Percentiles rank a stretch among this genome's conserved stretches.
Evolutionary conservation across 2,329 filamentous ascomycete species (phyloP).

Genomic region (Penicillium sp.): DNA sequence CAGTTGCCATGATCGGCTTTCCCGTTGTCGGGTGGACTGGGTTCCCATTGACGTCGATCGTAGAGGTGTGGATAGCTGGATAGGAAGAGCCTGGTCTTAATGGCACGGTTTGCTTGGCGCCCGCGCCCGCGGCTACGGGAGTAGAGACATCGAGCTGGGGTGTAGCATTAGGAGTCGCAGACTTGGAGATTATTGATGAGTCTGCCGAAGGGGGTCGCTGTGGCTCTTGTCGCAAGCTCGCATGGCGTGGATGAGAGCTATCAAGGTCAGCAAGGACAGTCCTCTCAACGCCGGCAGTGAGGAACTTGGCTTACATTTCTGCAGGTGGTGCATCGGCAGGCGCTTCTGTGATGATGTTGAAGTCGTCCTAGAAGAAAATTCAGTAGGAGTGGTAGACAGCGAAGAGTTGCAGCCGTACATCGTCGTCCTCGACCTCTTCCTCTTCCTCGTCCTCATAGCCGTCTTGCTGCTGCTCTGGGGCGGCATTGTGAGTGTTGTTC

Average conservation of each 20-base stretch:
- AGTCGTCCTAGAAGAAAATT: conserved; percentile 44
- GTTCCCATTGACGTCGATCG: conserved; percentile 79
- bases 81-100: conserved; percentile 63
- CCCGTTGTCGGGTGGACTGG: conserved; percentile 72
- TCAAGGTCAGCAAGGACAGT: conserved; percentile 21
- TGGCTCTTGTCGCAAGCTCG: conserved; percentile 37
- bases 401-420: conserved; percentile 19
- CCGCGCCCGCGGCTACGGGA: conserved; percentile 28
- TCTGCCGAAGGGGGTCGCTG: conserved; percentile 39
- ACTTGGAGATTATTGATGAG: conserved; percentile 30
- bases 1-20: conserved; percentile 80
- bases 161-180: conserved; percentile 37
- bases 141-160: conserved; percentile 36
- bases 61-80: conserved; percentile 71
- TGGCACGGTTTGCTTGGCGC: conserved; percentile 37
- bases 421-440: conserved; percentile 43
- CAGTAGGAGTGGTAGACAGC: conserved; percentile 10
- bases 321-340: conserved; percentile 43
- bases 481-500: conserved; percentile 30
- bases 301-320: conserved; percentile 36
- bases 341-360: conserved; percentile 53
- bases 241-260: conserved; percentile 45
- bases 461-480: conserved; percentile 34
- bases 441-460: conserved; percentile 45
- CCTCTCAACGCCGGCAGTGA: conserved; percentile 1